Base-by-base conservation (phyloP, 768 basidiomycete species). In the Boletus subparvulus region DNA sequence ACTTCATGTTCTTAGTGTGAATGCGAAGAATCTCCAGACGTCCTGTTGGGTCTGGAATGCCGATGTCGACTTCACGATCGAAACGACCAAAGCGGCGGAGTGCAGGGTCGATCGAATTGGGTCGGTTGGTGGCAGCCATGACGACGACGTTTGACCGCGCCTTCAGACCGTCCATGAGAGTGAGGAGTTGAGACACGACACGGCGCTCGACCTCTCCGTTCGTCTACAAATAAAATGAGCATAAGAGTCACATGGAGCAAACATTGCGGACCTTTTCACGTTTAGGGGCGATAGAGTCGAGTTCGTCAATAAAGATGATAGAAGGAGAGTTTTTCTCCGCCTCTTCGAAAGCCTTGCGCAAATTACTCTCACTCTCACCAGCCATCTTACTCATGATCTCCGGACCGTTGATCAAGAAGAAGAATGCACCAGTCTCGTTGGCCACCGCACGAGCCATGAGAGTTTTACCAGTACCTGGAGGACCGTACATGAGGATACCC, bases 311-410 rank as follows among this genome's bases (percentile, higher is more conserved):
- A 80, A 99, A 99, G 78, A 99, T 99, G 79, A 99, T 99, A 35
- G 97, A 90, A 24, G 97, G 97, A 1, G 92, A 94, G 78, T 98
- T 99, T 83, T 99, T 99, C 79, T 99, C 97, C 3, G 97, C 96
- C 78, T 99, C 97, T 74, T 98, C 97, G 71, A 98, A 98, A 28
- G 97, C 96, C 74, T 99, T 99, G 64, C 97, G 80, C 60, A 99
- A 78, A 75, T 99, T 99, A 69, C 91, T 94, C 74, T 99, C 97
- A 71, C 86, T 88, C 78, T 99, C 97, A 64, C 97, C 97, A 51
- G 97, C 97, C 97, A 99, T 99, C 82, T 99, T 98, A 65, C 90
- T 92, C 97, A 99, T 99, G 73, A 99, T 98, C 75, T 99, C 97
- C 50, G 97, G 97, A 52, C 97, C 97, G 69, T 98, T 99, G 78